Evolutionary conservation across 768 basidiomycete species (phyloP).

Genomic region (Leccinum truebloodii): DNA sequence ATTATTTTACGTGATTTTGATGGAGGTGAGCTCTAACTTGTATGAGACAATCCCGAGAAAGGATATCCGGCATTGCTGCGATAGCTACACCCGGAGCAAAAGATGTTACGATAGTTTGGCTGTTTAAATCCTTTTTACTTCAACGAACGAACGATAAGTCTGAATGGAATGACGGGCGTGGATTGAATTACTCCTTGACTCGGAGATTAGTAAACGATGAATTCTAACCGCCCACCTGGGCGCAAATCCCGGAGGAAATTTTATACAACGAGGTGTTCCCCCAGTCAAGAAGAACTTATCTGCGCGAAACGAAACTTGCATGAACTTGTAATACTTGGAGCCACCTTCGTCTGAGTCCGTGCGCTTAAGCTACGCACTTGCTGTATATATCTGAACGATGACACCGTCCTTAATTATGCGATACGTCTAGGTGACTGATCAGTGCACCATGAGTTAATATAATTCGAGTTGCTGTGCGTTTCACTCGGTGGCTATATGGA

Average conservation of each 20-base stretch:
- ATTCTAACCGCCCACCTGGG: not conserved
- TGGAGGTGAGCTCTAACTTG: constrained; percentile 10
- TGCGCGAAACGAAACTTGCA: not conserved
- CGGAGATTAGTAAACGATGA: not conserved
- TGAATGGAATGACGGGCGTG: not conserved
- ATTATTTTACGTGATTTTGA: constrained; percentile 6
- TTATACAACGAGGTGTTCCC: constrained; percentile 15
- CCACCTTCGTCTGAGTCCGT: constrained; percentile 17
- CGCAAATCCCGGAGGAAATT: constrained; percentile 3
- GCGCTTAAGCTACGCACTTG: constrained; percentile 25
- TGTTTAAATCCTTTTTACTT: constrained; percentile 11
- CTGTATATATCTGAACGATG: constrained; percentile 12
- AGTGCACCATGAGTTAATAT: constrained; percentile 4
- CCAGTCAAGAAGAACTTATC: constrained; percentile 9
- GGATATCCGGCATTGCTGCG: constrained; percentile 9
- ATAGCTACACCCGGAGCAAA: constrained; percentile 17
- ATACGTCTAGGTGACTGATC: constrained; percentile 21
- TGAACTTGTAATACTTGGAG: not conserved
- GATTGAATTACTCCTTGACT: constrained; percentile 9
- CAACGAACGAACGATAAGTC: constrained; percentile 12
- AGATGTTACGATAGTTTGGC: constrained; percentile 9
- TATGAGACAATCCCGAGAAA: constrained; percentile 9
- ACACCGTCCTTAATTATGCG: constrained; percentile 19
- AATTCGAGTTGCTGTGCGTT: constrained; percentile 18
- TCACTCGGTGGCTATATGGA: constrained; percentile 19